Evolutionary conservation across 176 grass and related monocot genomes (phyloP).

Genomic region (Cocos nucifera): DNA sequence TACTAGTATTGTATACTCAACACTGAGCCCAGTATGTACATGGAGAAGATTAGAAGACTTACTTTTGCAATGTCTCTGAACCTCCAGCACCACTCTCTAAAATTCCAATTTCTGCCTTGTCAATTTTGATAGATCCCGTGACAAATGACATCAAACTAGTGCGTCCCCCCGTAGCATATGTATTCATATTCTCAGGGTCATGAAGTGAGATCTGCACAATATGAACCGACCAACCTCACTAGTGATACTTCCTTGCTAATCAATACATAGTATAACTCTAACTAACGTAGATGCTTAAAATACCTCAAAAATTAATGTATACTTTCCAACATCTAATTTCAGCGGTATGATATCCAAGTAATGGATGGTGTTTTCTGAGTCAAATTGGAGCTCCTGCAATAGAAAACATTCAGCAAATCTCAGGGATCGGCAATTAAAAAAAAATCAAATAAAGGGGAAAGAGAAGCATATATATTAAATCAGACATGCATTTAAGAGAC

Average conservation of each 20-base stretch:
- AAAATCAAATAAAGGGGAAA: too few relatives aligned
- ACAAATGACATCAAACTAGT: conserved; percentile 39
- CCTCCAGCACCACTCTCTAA: conserved; percentile 57
- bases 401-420: too few relatives aligned
- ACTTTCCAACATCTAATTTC: conserved; percentile 93
- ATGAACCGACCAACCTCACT: conserved; percentile 4
- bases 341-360: conserved; percentile 73
- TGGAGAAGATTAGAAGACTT: conserved; percentile 3
- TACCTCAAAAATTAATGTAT: conserved; percentile 89
- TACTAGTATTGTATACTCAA: too few relatives aligned
- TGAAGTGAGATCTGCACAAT: conserved; percentile 56
- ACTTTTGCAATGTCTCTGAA: conserved; percentile 72
- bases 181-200: conserved; percentile 44
- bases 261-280: conserved; percentile 3
- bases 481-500: too few relatives aligned
- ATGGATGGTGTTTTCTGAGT: conserved; percentile 58
- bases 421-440: too few relatives aligned
- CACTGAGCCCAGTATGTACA: too few relatives aligned
- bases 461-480: too few relatives aligned
- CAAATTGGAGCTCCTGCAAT: conserved; percentile 77
- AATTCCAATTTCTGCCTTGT: conserved; percentile 77
- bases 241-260: conserved; percentile 8
- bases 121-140: conserved; percentile 67
- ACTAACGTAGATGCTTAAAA: conserved; percentile 2
- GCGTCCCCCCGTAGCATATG: conserved; percentile 66